A percentile compares a stretch with the other conserved stretches of the same genome.
These are phyloP conservation scores for Lentinus polychrous DNA, from an alignment of 1,284 basidiomycete genomes.

Conservation along the genomic window DNA sequence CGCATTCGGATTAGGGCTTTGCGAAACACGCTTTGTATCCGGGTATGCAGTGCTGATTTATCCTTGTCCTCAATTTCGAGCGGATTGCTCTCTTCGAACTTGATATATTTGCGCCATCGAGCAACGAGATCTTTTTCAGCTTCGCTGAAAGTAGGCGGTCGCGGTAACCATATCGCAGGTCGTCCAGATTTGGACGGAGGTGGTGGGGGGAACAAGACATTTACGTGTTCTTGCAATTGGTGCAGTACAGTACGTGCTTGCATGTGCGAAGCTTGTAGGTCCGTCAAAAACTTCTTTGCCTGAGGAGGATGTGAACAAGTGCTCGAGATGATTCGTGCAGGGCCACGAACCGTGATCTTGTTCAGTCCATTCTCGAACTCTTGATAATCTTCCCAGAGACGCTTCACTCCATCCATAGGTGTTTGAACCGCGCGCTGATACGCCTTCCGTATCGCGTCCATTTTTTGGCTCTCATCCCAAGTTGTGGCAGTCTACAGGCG, in stretches of 20 bases:
- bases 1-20: constrained; percentile 88
- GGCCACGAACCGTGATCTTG: constrained; percentile 64
- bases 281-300: constrained; percentile 93
- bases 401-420: constrained; percentile 90
- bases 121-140: constrained; percentile 72
- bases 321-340: constrained; percentile 2
- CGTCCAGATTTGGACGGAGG: constrained; percentile 32
- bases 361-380: constrained; percentile 89
- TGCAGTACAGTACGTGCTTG: constrained; percentile 87
- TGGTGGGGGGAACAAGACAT: constrained; percentile 52
- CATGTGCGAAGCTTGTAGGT: constrained; percentile 83
- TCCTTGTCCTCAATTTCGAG: constrained; percentile 89
- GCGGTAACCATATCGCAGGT: constrained; percentile 59
- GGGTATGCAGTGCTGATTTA: constrained; percentile 51
- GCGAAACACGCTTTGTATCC: constrained; percentile 80
- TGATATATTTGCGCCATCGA: constrained; percentile 88
- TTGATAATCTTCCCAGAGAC: constrained; percentile 93
- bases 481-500: constrained; percentile 56
- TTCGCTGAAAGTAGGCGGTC: constrained; percentile 66
- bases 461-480: constrained; percentile 96
- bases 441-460: constrained; percentile 86
- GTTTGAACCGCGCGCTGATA: constrained; percentile 94
- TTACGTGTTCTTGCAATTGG: constrained; percentile 73
- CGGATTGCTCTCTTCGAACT: constrained; percentile 96
- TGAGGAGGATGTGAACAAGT: constrained; percentile 18